Evolutionary conservation across 2,329 filamentous ascomycete genomes (phyloP), one percentile per base, ranked within the genome.

Genomic region (Onygenales sp.): DNA sequence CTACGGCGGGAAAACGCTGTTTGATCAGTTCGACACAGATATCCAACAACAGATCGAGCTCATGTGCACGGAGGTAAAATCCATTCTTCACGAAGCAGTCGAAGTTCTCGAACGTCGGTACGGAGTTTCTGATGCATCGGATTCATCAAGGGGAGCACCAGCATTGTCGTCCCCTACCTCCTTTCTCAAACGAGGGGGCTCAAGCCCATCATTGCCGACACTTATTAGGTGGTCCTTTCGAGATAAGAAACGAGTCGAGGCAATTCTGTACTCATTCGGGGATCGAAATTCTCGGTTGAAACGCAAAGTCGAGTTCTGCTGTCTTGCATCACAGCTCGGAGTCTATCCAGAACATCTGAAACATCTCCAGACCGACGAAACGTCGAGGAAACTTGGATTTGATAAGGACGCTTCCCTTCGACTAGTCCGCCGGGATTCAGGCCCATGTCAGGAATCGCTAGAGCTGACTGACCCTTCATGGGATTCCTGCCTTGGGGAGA

Each of bases 231-330:
- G 57, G 57, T 54, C 53, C 5, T 48, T 60, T 8, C 49, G 52
- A n/a, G 58, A 60, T 50, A 58, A 59, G 43, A 58, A 55, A 14
- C 43, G 57, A 6, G 49, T 48, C 1, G 42, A 51, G 33, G 50
- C 50, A 14, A 52, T 59, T 21, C 34, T 60, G 14, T 10, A 27
- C 7, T 34, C 56, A 21, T 59, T 60, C 37, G 33, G 40, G 8
- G 54, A 55, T 3, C 52, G 53, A 6, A 60, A 60, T 36, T 34
- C 42, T n/a, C 47, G 56, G 9, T 50, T 60, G 9, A 53, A 59
- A 17, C 51, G 57, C 13, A 56, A 58, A 17, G 54, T 60, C 47
- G 58, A 59, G 39, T 54, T 60, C 2, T 54, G 51, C 39, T 59
- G 55, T 37, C 46, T 58, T 6, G 53, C 49, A 1, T 53, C 53